Percentiles rank a stretch among this genome's conserved stretches.
Evolutionary conservation across 305 asterid species (phyloP).

Genomic region (Fraxinus ornus): DNA sequence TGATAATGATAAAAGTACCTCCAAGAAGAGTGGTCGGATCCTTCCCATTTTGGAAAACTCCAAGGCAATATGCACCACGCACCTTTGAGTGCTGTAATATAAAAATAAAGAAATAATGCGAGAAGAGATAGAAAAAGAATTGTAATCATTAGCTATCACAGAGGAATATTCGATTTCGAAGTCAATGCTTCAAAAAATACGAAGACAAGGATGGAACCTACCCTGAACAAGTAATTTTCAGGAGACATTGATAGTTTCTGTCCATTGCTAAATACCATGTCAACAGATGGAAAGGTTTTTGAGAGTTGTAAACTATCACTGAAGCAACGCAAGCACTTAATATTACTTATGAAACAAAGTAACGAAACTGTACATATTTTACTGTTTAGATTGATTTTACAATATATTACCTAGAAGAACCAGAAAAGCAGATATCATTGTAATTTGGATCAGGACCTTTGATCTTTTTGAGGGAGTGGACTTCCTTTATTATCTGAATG

Average conservation of each 20-base stretch:
- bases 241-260: slow-evolving; percentile 82
- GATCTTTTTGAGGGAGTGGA: slow-evolving; percentile 62
- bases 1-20: slow-evolving; percentile 45
- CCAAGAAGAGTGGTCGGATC: slow-evolving; percentile 95
- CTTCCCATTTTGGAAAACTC: slow-evolving; percentile 90
- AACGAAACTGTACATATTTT: slow-evolving; percentile 10
- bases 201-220: slow-evolving; percentile 36
- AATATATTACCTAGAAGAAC: slow-evolving; percentile 80
- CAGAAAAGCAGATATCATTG: slow-evolving; percentile 89
- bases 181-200: not conserved
- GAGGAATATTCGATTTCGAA: slow-evolving; percentile 5
- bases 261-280: slow-evolving; percentile 78
- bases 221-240: slow-evolving; percentile 95
- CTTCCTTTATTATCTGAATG: slow-evolving; percentile 66
- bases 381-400: slow-evolving; percentile 13
- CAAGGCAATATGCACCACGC: slow-evolving; percentile 94
- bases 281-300: slow-evolving; percentile 72
- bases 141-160: slow-evolving; percentile 8
- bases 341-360: slow-evolving; percentile 27
- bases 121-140: slow-evolving; percentile 2
- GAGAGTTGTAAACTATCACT: slow-evolving; percentile 72
- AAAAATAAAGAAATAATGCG: slow-evolving; percentile 13
- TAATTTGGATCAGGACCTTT: slow-evolving; percentile 88
- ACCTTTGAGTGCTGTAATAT: slow-evolving; percentile 73
- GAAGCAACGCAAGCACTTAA: slow-evolving; percentile 40